Evolutionary conservation across 441 rosid genomes (phyloP).

Genomic region (Eruca vesicaria): DNA sequence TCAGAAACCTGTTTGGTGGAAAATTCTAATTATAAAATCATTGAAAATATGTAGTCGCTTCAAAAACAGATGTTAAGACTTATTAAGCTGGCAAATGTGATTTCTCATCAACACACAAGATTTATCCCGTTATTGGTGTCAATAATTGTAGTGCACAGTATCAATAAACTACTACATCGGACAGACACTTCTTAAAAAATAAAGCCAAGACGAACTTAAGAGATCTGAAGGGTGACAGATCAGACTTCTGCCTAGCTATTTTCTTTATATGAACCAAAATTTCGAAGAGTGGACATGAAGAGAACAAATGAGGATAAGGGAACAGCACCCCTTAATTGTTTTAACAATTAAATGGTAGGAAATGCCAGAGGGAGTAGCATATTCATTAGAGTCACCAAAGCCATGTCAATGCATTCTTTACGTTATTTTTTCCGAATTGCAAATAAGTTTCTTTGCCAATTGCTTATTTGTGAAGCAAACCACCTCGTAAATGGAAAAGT

Average conservation of each 20-base stretch:
- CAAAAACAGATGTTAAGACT: neutral
- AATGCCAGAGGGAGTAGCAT: neutral
- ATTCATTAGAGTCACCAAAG: too few relatives aligned
- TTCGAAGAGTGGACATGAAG: neutral
- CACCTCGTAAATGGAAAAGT: neutral
- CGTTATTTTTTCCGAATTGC: too few relatives aligned
- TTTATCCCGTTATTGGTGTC: constrained; percentile 11
- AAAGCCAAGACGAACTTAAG: neutral
- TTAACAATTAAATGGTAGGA: neutral
- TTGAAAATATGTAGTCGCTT: constrained; percentile 6
- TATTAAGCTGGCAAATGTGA: constrained; percentile 8
- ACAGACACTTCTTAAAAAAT: neutral
- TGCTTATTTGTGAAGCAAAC: neutral
- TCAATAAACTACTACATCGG: neutral
- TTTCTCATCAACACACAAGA: neutral
- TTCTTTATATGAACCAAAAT: constrained; percentile 7
- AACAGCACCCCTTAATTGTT: constrained; percentile 1
- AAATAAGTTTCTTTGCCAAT: neutral
- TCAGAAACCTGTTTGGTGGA: constrained; percentile 57
- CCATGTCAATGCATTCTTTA: too few relatives aligned
- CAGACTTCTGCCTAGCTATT: constrained; percentile 1
- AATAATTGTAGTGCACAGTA: neutral
- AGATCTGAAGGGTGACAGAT: constrained; percentile 1
- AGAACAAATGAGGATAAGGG: constrained; percentile 4
- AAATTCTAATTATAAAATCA: constrained; percentile 4